Percentiles rank a stretch among this genome's conserved stretches.
These are phyloP conservation scores for Collybia sp. DNA, from an alignment of 768 basidiomycete species.

Conservation along the genomic window DNA sequence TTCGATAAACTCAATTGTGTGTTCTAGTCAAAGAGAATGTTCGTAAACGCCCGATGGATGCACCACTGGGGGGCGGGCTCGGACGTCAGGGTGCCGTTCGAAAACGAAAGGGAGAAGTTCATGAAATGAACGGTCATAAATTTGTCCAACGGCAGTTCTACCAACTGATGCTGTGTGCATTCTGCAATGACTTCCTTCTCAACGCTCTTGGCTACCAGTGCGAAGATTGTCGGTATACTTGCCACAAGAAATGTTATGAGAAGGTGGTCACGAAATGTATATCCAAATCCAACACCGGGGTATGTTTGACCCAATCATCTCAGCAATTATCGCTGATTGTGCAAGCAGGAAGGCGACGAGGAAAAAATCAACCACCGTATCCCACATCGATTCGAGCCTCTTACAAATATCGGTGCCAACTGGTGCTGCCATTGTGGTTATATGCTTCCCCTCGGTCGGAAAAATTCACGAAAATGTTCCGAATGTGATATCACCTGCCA, in stretches of 20 bases:
- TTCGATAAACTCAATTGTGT: slow-evolving; percentile 8
- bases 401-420: slow-evolving; percentile 95
- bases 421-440: slow-evolving; percentile 99
- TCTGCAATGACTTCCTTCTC: slow-evolving; percentile 96
- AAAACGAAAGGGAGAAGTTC: slow-evolving; percentile 96
- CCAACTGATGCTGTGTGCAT: slow-evolving; percentile 96
- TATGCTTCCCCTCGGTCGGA: slow-evolving; percentile 94
- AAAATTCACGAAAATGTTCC: slow-evolving; percentile 93
- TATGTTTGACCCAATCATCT: slow-evolving; percentile 33
- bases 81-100: slow-evolving; percentile 98
- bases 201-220: slow-evolving; percentile 98
- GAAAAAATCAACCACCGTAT: slow-evolving; percentile 99
- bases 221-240: slow-evolving; percentile 98
- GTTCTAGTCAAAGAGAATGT: slow-evolving; percentile 92
- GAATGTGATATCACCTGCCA: slow-evolving; percentile 98
- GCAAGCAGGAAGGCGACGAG: slow-evolving; percentile 81
- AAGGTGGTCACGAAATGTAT: slow-evolving; percentile 99
- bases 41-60: slow-evolving; percentile 92
- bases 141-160: slow-evolving; percentile 98
- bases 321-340: slow-evolving; percentile 1
- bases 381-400: slow-evolving; percentile 94
- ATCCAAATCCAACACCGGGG: slow-evolving; percentile 92
- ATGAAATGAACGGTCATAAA: slow-evolving; percentile 99
- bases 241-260: slow-evolving; percentile 98
- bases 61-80: slow-evolving; percentile 78